Percentiles rank a stretch among this genome's conserved stretches.
phyloP scores from a whole-genome alignment of 176 grass and related monocot genomes.

The Juncus inflexus region DNA sequence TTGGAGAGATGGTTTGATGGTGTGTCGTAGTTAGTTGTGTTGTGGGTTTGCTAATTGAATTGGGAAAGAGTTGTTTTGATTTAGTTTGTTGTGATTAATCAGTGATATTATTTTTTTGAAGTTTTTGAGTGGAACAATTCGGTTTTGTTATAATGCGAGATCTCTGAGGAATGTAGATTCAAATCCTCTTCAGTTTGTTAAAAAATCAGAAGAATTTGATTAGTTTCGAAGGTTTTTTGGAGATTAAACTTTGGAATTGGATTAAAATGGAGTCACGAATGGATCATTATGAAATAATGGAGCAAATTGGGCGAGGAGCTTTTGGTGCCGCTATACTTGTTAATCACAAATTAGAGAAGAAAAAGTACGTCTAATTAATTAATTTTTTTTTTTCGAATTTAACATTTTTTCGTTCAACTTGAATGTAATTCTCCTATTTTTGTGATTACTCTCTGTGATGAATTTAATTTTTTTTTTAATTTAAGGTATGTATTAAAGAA shows the following conservation, averaged over 20 bases:
- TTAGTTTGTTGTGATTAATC: background rate
- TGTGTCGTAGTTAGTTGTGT: background rate
- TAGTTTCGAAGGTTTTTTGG: conserved; percentile 5
- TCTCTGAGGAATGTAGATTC: conserved; percentile 30
- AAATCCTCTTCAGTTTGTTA: background rate
- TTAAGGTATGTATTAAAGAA: conserved; percentile 95
- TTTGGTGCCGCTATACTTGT: conserved; percentile 99
- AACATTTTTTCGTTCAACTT: conserved; percentile 20
- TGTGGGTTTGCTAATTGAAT: conserved; percentile 2
- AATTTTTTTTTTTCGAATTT: conserved; percentile 9
- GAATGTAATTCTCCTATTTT: conserved; percentile 8
- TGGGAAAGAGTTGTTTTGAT: conserved; percentile 10
- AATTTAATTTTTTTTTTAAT: conserved; percentile 6
- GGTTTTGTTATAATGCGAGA: background rate
- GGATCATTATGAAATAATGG: conserved; percentile 97
- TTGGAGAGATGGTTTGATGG: no score
- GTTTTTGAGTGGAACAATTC: background rate
- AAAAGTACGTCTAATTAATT: conserved; percentile 44
- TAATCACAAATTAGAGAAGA: conserved; percentile 95
- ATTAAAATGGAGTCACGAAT: conserved; percentile 78
- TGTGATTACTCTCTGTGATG: background rate
- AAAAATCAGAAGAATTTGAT: conserved; percentile 15
- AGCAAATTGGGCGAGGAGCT: conserved; percentile 93
- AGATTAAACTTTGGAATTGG: conserved; percentile 20
- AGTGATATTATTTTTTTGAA: background rate